Conservation (phyloP, 1,284 basidiomycete genomes). For the Trichosporon ovoides region DNA sequence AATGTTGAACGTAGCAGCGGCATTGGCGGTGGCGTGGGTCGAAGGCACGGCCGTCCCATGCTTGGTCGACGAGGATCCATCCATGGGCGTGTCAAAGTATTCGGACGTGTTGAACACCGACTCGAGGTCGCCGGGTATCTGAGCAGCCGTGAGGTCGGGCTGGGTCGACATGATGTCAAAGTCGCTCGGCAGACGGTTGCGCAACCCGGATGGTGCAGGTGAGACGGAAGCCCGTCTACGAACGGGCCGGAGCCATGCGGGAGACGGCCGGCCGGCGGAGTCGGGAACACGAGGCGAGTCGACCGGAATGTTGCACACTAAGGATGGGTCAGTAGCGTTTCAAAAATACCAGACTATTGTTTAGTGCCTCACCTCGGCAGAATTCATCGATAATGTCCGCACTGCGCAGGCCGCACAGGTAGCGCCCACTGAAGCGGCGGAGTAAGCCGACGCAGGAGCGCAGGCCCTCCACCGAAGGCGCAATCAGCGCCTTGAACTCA, state of each 20-base stretch:
- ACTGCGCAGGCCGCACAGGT: conserved; percentile 73
- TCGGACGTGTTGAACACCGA: conserved; percentile 44
- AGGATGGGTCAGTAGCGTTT: conserved; percentile 16
- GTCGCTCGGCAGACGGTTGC: conserved; percentile 45
- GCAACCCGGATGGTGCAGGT: conserved; percentile 43
- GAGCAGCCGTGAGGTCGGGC: conserved; percentile 18
- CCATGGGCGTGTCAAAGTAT: conserved; percentile 39
- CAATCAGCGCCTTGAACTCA: conserved; percentile 60
- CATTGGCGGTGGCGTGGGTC: not conserved
- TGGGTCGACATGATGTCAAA: conserved; percentile 29
- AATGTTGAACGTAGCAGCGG: not conserved
- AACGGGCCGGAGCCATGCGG: conserved; percentile 79
- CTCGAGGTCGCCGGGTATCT: conserved; percentile 34
- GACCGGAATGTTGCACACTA: conserved; percentile 80
- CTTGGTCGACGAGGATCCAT: conserved; percentile 14
- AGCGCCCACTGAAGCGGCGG: conserved; percentile 50
- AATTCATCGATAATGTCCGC: conserved; percentile 89
- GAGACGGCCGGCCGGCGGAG: conserved; percentile 57
- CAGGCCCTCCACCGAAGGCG: conserved; percentile 72
- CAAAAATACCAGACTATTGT: not conserved
- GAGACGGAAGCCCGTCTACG: conserved; percentile 55
- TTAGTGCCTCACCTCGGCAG: conserved; percentile 64
- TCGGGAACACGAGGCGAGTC: conserved; percentile 55
- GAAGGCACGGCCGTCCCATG: not conserved
- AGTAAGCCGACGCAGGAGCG: conserved; percentile 76